phyloP scores from a whole-genome alignment of 176 grass and related monocot genomes.

The Zoysia japonica region DNA sequence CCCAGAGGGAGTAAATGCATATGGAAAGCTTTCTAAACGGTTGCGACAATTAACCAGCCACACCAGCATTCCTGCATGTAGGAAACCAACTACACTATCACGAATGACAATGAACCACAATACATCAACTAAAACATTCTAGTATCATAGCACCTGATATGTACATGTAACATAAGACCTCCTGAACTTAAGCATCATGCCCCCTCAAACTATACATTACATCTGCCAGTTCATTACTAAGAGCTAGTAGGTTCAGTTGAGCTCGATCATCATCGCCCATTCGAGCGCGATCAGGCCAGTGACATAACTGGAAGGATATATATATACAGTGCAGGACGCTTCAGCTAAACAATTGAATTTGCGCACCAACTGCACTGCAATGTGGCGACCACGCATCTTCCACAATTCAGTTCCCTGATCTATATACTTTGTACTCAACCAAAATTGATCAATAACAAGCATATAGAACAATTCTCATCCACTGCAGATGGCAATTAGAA shows the following conservation, averaged over 20 bases:
- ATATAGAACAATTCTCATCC: constrained; percentile 38
- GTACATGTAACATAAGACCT: not conserved
- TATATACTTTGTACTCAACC: constrained; percentile 36
- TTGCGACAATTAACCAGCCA: too few species aligned
- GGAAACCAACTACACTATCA: not conserved
- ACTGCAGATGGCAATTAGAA: constrained; percentile 86
- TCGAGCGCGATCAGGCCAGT: constrained; percentile 27
- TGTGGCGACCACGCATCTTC: not conserved
- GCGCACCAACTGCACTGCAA: not conserved
- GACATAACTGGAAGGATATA: constrained; percentile 29
- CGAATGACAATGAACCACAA: not conserved
- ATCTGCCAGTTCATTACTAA: constrained; percentile 4
- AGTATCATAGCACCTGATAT: not conserved
- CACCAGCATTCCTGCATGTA: not conserved
- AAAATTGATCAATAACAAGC: constrained; percentile 23
- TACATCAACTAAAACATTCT: not conserved
- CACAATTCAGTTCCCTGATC: constrained; percentile 13
- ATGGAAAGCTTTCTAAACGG: not conserved
- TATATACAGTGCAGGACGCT: constrained; percentile 21
- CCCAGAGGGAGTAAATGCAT: not conserved
- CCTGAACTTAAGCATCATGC: constrained; percentile 28
- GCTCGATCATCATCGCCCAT: constrained; percentile 31
- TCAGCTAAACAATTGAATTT: constrained; percentile 31
- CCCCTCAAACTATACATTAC: not conserved
- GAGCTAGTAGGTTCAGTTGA: not conserved